Evolutionary conservation across 805 yeast species (phyloP), one percentile per base, ranked within the genome.

Genomic region (Teunomyces pallodes): DNA sequence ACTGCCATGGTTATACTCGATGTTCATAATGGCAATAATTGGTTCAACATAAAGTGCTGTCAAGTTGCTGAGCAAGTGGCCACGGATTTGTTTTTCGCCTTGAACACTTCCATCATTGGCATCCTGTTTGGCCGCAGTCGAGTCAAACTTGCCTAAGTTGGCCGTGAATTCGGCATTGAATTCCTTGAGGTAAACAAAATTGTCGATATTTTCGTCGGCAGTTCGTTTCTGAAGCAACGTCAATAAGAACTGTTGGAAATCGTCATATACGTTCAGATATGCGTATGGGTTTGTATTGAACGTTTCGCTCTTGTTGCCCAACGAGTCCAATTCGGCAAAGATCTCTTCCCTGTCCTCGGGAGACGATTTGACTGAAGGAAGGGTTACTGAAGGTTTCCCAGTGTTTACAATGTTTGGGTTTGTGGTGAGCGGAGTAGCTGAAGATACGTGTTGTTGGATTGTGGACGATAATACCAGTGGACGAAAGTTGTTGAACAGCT

Each of bases 11-110:
- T 59, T 51, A 51, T 59, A 67, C 46, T 62, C 62, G 48, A 62
- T 53, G 26, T 64, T 63, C 47, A 64, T 54, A 43, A 64, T 57
- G 24, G 75, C 77, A 46, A 72, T 57, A 42, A 72, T 61, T 7
- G 75, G 76, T 42, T 72, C 75, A 13, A 72, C 53, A 53, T 64
- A 73, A 41, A 70, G 65, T 46, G 65, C 63, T 39, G 60, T 61
- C 48, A 73, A 61, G 48, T 66, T 62, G 41, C 61, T 69, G 54
- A 69, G 56, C 36, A 73, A 54, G 45, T 63, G 58, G 39, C 64
- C 62, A 28, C 75, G 64, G 53, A 66, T 64, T 54, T 69, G 73
- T 38, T 61, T 59, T 50, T 72, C 76, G 43, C 58, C 58, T 43
- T 45, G 32, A 13, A 45, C 30, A 13, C 16, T 35, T n/a, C 16